Conservation (phyloP, 192 early-diverging fungal species). For the Gaertneriomyces semiglobifer region DNA sequence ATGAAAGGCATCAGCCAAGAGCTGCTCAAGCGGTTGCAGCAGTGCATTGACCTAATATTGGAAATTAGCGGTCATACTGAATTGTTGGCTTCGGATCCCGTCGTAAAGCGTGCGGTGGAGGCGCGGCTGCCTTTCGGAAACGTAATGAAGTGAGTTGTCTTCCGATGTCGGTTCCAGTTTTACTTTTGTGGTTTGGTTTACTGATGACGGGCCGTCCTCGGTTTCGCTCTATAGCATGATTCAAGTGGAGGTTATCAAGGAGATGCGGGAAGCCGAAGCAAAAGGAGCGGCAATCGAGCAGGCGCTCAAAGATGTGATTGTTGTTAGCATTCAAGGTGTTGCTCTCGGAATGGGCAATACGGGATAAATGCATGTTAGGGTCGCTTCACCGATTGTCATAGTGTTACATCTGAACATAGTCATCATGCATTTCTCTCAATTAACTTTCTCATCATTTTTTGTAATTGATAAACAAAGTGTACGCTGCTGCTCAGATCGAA, state of each 20-base stretch:
- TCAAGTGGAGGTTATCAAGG: constrained; percentile 27
- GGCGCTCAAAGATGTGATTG: constrained; percentile 26
- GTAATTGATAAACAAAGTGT: no score
- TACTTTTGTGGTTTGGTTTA: no score
- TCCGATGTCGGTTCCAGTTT: background rate
- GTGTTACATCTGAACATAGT: no score
- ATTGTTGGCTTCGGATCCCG: constrained; percentile 31
- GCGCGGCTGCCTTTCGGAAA: constrained; percentile 35
- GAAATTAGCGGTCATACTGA: constrained; percentile 16
- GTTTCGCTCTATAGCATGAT: constrained; percentile 6
- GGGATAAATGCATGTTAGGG: background rate
- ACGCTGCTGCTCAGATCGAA: no score
- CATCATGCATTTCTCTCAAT: no score
- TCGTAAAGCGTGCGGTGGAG: constrained; percentile 37
- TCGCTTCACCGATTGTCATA: no score
- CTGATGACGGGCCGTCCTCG: background rate
- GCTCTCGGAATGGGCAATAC: constrained; percentile 26
- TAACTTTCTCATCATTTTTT: no score
- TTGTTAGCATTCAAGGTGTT: constrained; percentile 36
- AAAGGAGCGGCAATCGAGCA: constrained; percentile 6
- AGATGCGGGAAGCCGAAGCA: constrained; percentile 23
- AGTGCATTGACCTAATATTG: constrained; percentile 20
- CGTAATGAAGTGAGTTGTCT: constrained; percentile 22
- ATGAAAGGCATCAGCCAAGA: constrained; percentile 18
- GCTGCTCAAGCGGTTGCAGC: constrained; percentile 18